A percentile compares a stretch with the other conserved stretches of the same genome.
These are phyloP conservation scores for Punctularia strigosozonata DNA, from an alignment of 768 basidiomycete genomes.

Conservation along the genomic window DNA sequence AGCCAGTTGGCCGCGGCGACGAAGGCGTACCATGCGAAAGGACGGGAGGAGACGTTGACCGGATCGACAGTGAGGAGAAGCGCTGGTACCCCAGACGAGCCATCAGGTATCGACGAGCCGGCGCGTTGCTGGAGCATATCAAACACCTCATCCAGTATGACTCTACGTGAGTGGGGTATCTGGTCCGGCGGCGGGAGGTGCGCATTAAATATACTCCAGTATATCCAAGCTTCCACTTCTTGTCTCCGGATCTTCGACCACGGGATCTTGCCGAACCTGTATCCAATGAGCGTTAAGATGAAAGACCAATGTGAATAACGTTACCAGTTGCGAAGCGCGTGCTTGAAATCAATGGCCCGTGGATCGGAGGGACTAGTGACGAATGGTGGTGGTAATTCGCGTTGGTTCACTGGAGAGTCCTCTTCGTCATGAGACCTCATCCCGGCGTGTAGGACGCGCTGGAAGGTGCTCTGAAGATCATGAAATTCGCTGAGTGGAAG, in stretches of 20 bases:
- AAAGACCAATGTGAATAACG: conserved; percentile 51
- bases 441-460: conserved; percentile 54
- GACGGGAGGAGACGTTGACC: conserved; percentile 57
- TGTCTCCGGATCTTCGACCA: conserved; percentile 60
- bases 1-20: conserved; percentile 34
- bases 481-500: conserved; percentile 31
- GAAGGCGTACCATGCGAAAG: conserved; percentile 49
- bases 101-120: conserved; percentile 51
- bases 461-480: conserved; percentile 49
- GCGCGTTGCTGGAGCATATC: conserved; percentile 59
- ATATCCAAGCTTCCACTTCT: conserved; percentile 65
- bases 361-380: conserved; percentile 28
- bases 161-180: conserved; percentile 33
- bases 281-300: not conserved
- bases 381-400: conserved; percentile 36
- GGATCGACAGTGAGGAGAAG: conserved; percentile 72
- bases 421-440: conserved; percentile 42
- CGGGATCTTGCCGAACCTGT: conserved; percentile 41
- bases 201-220: conserved; percentile 74
- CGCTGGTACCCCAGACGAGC: conserved; percentile 37
- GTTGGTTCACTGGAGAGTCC: conserved; percentile 48
- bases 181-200: conserved; percentile 39
- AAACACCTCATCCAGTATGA: conserved; percentile 47
- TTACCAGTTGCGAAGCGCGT: not conserved
- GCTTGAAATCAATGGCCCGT: conserved; percentile 53